phyloP scores from a whole-genome alignment of 2,329 filamentous ascomycete genomes.

The Diaporthe batatas region DNA sequence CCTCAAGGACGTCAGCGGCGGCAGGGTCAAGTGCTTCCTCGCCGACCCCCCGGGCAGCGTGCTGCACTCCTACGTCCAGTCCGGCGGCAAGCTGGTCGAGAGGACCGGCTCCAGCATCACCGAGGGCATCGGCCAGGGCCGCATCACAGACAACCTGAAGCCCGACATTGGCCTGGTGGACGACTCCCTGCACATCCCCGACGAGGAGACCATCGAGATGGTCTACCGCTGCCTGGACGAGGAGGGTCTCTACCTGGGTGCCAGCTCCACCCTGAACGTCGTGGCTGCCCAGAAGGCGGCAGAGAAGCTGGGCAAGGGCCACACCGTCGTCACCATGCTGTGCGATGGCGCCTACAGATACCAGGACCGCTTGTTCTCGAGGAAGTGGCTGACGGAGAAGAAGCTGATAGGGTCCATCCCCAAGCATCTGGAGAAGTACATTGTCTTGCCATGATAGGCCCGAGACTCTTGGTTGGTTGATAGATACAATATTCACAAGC shows the following conservation, averaged over 20 bases:
- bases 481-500: slow-evolving; percentile 36
- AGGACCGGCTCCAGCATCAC: slow-evolving; percentile 90
- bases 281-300: slow-evolving; percentile 95
- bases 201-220: slow-evolving; percentile 98
- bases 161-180: slow-evolving; percentile 88
- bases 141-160: slow-evolving; percentile 93
- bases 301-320: slow-evolving; percentile 86
- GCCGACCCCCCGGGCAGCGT: slow-evolving; percentile 96
- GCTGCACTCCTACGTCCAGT: slow-evolving; percentile 90
- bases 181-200: slow-evolving; percentile 84
- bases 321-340: slow-evolving; percentile 93
- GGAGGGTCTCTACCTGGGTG: slow-evolving; percentile 94
- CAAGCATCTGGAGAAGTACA: slow-evolving; percentile 89
- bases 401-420: slow-evolving; percentile 85
- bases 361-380: slow-evolving; percentile 91
- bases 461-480: slow-evolving; percentile 6
- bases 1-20: slow-evolving; percentile 84
- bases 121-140: slow-evolving; percentile 96
- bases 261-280: slow-evolving; percentile 94
- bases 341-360: slow-evolving; percentile 99
- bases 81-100: slow-evolving; percentile 86
- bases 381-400: slow-evolving; percentile 91
- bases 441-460: slow-evolving; percentile 79
- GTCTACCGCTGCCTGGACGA: slow-evolving; percentile 96
- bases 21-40: slow-evolving; percentile 86